phyloP scores from a whole-genome alignment of 1,284 basidiomycete genomes.

The Trametes pubescens region DNA sequence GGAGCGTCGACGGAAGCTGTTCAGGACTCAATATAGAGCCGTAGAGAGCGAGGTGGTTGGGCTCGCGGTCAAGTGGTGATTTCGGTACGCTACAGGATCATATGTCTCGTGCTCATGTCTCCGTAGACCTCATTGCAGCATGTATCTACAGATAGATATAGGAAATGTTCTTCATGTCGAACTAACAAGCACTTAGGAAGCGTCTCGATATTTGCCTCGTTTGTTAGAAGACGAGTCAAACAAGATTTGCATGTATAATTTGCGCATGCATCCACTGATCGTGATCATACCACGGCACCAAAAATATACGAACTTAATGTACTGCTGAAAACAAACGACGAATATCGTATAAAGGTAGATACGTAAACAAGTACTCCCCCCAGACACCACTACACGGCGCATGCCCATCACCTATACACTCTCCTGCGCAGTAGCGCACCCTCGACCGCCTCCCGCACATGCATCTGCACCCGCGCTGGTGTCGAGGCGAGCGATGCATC shows the following conservation, averaged over 20 bases:
- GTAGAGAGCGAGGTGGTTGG: slow-evolving; percentile 84
- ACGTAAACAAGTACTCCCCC: background rate
- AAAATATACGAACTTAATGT: slow-evolving; percentile 12
- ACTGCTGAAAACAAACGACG: slow-evolving; percentile 3
- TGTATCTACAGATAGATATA: too few species aligned
- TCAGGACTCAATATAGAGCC: slow-evolving; percentile 86
- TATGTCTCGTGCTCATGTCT: too few species aligned
- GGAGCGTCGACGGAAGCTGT: slow-evolving; percentile 53
- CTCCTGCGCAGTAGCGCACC: slow-evolving; percentile 12
- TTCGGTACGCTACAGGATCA: background rate
- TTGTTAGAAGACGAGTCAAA: too few species aligned
- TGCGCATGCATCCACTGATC: background rate
- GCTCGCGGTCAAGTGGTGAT: slow-evolving; percentile 48
- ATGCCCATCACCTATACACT: slow-evolving; percentile 10
- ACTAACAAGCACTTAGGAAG: too few species aligned
- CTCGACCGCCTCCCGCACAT: slow-evolving; percentile 17
- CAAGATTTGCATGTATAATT: too few species aligned
- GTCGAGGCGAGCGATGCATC: slow-evolving; percentile 3
- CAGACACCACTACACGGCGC: background rate
- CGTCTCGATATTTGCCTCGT: too few species aligned
- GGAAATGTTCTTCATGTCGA: too few species aligned
- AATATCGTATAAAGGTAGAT: slow-evolving; percentile 14
- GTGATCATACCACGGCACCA: background rate
- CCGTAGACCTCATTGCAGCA: background rate
- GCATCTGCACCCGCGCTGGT: slow-evolving; percentile 1